Percentiles rank a stretch among this genome's conserved stretches.
Evolutionary conservation across 345 rosid genomes (phyloP).

Genomic region (Aquilaria yunnanensis): DNA sequence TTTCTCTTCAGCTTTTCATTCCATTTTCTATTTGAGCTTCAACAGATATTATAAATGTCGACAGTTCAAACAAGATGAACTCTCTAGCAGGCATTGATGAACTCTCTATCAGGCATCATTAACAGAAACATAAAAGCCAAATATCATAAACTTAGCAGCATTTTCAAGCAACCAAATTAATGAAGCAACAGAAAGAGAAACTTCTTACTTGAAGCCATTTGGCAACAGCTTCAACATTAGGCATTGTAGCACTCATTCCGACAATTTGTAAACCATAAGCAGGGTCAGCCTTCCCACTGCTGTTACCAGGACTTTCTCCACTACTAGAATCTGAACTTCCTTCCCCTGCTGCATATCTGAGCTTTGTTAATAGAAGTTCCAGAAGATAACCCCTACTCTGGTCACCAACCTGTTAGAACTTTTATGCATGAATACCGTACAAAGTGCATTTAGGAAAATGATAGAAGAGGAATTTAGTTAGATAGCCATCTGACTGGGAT

Average conservation of each 20-base stretch:
- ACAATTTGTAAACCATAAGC: constrained; percentile 88
- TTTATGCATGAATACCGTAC: constrained; percentile 16
- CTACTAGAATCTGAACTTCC: constrained; percentile 74
- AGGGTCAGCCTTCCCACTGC: constrained; percentile 78
- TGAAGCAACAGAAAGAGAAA: constrained; percentile 5
- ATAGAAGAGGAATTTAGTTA: background rate
- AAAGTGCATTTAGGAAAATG: background rate
- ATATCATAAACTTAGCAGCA: too few relatives aligned
- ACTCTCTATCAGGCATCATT: too few relatives aligned
- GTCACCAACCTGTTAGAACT: constrained; percentile 75
- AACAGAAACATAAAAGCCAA: background rate
- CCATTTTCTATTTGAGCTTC: too few relatives aligned
- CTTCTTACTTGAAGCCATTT: constrained; percentile 94
- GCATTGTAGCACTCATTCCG: constrained; percentile 99
- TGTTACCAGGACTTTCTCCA: constrained; percentile 79
- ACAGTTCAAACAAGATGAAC: background rate
- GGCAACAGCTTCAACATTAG: constrained; percentile 95
- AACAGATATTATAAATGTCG: too few relatives aligned
- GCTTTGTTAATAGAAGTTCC: constrained; percentile 93
- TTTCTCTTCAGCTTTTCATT: too few relatives aligned
- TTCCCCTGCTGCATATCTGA: constrained; percentile 96
- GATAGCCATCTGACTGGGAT: too few relatives aligned
- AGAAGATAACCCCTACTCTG: constrained; percentile 93
- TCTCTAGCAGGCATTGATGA: background rate
- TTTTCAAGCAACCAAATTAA: background rate